phyloP scores from a whole-genome alignment of 768 basidiomycete species.

The Hirschioporus abietinus region DNA sequence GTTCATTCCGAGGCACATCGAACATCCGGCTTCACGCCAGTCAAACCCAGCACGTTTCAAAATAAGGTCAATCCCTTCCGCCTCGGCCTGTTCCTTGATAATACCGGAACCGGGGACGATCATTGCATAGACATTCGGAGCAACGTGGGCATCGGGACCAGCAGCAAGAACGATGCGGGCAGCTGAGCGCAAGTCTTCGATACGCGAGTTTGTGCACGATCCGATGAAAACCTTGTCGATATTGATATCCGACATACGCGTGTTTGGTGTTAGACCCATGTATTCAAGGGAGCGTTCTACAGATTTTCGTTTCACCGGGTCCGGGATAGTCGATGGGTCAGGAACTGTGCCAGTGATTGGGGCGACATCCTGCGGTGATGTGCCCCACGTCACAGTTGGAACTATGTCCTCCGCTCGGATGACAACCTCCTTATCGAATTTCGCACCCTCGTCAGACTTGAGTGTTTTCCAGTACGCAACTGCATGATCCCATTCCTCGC shows the following conservation, averaged over 20 bases:
- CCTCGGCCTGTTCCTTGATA: conserved; percentile 87
- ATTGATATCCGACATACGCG: conserved; percentile 69
- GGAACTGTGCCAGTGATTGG: conserved; percentile 80
- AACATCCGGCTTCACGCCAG: conserved; percentile 93
- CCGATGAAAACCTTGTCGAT: conserved; percentile 92
- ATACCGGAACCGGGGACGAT: conserved; percentile 89
- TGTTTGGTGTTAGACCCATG: conserved; percentile 81
- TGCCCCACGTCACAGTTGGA: conserved; percentile 91
- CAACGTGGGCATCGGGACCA: conserved; percentile 68
- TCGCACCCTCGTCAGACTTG: conserved; percentile 73
- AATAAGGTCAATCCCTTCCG: conserved; percentile 78
- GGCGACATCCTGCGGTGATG: conserved; percentile 84
- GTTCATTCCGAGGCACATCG: conserved; percentile 97
- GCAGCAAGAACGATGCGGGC: conserved; percentile 72
- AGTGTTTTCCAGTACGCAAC: conserved; percentile 83
- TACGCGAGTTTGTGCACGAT: conserved; percentile 91
- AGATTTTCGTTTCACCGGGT: conserved; percentile 59
- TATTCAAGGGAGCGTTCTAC: conserved; percentile 75
- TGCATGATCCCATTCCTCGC: conserved; percentile 81
- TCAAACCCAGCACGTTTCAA: conserved; percentile 92
- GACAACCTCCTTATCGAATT: conserved; percentile 77
- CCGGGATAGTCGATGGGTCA: conserved; percentile 60
- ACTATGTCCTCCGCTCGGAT: conserved; percentile 82
- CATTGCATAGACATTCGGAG: conserved; percentile 77
- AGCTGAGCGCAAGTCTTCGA: conserved; percentile 88